Evolutionary conservation across 73 alveolate genomes (phyloP).

Genomic region (Tetrahymena thermophila): DNA sequence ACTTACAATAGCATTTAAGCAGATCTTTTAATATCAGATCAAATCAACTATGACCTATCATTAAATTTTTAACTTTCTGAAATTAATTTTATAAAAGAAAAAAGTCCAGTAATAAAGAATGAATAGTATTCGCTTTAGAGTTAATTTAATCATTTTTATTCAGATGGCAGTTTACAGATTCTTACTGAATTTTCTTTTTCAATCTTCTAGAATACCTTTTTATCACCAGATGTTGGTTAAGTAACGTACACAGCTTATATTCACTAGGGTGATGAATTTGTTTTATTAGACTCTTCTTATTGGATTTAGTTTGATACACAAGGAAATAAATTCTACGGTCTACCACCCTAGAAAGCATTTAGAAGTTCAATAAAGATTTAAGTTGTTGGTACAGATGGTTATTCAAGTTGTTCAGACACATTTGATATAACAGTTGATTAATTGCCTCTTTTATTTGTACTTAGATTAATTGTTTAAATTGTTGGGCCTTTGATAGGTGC

Average conservation of each 20-base stretch:
- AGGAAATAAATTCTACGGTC: neutral
- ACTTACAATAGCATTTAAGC: neutral
- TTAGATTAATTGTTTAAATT: neutral
- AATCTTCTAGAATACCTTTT: neutral
- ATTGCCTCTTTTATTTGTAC: neutral
- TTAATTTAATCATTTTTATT: neutral
- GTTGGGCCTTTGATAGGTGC: neutral
- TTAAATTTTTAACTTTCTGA: neutral
- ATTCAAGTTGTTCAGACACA: neutral
- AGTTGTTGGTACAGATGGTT: neutral
- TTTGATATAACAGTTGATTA: neutral
- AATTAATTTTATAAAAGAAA: neutral
- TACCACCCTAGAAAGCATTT: neutral
- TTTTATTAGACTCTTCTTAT: neutral
- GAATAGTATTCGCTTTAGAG: neutral
- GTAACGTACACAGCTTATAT: neutral
- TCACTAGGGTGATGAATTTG: neutral
- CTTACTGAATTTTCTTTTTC: neutral
- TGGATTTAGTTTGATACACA: neutral
- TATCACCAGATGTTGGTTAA: neutral
- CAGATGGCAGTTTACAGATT: neutral
- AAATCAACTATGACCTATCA: neutral
- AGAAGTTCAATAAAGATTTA: neutral
- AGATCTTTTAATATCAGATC: neutral
- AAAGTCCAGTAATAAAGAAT: neutral